These are phyloP conservation scores for Apocynum venetum DNA, from an alignment of 257 asterid species.

Conservation along the genomic window DNA sequence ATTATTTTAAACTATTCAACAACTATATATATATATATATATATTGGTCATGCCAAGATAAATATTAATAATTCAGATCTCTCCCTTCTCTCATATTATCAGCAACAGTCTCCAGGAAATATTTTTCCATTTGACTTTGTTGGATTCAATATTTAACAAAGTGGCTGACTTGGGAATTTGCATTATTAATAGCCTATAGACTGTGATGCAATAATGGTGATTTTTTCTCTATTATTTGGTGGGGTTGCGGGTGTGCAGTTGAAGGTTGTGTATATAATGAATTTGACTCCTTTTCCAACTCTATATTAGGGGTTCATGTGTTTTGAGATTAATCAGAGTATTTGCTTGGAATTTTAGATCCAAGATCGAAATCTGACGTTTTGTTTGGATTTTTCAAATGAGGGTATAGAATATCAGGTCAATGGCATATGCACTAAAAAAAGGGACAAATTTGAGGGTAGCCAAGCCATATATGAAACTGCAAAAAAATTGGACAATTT, in stretches of 20 bases:
- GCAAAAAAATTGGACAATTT: background rate
- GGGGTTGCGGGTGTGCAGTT: background rate
- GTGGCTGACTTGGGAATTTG: conserved; percentile 13
- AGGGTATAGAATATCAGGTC: background rate
- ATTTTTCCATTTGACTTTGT: conserved; percentile 21
- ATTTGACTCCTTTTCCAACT: background rate
- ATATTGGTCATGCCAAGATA: background rate
- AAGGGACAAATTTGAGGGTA: background rate
- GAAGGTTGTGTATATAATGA: background rate
- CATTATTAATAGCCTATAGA: background rate
- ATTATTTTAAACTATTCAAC: background rate
- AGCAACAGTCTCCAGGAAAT: background rate
- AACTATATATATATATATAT: background rate
- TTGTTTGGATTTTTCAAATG: background rate
- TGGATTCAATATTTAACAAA: conserved; percentile 14
- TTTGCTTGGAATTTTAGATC: background rate
- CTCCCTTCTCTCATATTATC: conserved; percentile 4
- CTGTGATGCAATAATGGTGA: background rate
- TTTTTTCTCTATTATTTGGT: background rate
- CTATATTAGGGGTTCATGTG: background rate
- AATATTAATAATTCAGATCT: background rate
- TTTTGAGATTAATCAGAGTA: background rate
- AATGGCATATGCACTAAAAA: background rate
- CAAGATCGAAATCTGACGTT: conserved; percentile 10
- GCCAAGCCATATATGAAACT: background rate